Evolutionary conservation across 1,284 basidiomycete species (phyloP), one percentile per base, ranked within the genome.

Genomic region (Marasmius tenuissimus): DNA sequence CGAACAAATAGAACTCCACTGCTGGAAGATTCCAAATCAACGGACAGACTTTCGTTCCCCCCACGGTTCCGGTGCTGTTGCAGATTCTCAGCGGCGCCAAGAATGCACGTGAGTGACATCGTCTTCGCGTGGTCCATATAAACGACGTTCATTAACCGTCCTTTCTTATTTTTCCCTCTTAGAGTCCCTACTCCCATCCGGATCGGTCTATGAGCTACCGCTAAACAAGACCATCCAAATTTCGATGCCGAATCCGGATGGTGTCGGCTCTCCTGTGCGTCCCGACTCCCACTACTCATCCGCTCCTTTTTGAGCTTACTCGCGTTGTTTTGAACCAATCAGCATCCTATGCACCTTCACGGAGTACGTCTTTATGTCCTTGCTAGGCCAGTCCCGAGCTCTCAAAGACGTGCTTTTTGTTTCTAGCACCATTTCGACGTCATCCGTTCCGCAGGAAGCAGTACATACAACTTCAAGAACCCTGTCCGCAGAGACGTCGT

Each of bases 271-370:
- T 20, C 54, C 62, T 5, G 68, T 70, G 59, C 52, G 58, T 33
- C n/a, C n/a, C n/a, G n/a, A n/a, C n/a, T n/a, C n/a, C 6, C 6
- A 22, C 27, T 1, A 14, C 9, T 52, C 22, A 50, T 22, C 22
- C 3, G 2, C 64, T 9, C 22, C 39, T 20, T 18, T 1, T 14
- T 9, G 5, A 22, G 38, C 45, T 39, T 57, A 16, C 35, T 51
- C 27, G 16, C 45, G 47, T 37, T n/a, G 57, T n/a, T 14, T n/a
- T n/a, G n/a, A n/a, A n/a, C n/a, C n/a, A n/a, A n/a, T n/a, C 34
- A 70, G 69, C 71, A 74, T 63, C 70, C 71, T 11, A 69, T 75
- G 61, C 73, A 75, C 62, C 60, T 73, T 20, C 74, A 75, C 52
- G 71, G 72, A 2, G 70, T 72, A 61, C 35, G 67, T 57, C n/a